Evolutionary conservation across 2,329 filamentous ascomycete species (phyloP), one percentile per base, ranked within the genome.

Genomic region (Lachnellula subtilissima): DNA sequence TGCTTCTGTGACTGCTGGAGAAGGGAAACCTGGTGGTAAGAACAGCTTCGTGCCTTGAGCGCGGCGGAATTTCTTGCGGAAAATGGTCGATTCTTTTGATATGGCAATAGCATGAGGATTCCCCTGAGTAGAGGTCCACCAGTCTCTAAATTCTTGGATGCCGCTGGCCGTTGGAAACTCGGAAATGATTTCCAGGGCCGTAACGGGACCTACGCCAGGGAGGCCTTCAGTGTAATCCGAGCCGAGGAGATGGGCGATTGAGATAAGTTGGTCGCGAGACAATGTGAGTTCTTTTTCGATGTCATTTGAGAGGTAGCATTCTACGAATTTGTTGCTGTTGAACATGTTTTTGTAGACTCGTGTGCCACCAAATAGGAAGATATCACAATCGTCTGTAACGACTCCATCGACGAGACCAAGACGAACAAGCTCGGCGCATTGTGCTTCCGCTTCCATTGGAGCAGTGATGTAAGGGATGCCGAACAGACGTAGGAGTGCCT

Each of bases 321-420:
- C 94, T 43, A 99, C 94, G 65, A 91, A 96, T 70, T 99, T 99
- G 72, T 94, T 94, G 65, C 91, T 87, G 73, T 97, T 99, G 78
- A 99, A 99, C 91, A 99, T 96, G 76, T 99, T 99, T 73, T 99
- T 99, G 79, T 99, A 99, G 22, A 99, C 88, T 17, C 93, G 82
- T 0, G 91, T 99, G 39, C 94, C 95, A 17, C 94, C 95, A 71
- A 99, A 99, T 0, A 99, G 81, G 68, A 99, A 99, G 0, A 87
- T 95, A 76, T 99, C 94, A 2, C 89, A 95, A 70, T 99, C 94
- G 67, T 99, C 94, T 0, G 95, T 99, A 32, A 99, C 92, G 59
- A 99, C 96, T 12, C 95, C 94, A 70, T 99, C 95, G 8, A 99
- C 95, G 0, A 97, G 83, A 0, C 91, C 90, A 0, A 97, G 77